A percentile compares a stretch with the other conserved stretches of the same genome.
Conservation (phyloP, 2,329 filamentous ascomycete species). For the Fusarium kyushuense region DNA sequence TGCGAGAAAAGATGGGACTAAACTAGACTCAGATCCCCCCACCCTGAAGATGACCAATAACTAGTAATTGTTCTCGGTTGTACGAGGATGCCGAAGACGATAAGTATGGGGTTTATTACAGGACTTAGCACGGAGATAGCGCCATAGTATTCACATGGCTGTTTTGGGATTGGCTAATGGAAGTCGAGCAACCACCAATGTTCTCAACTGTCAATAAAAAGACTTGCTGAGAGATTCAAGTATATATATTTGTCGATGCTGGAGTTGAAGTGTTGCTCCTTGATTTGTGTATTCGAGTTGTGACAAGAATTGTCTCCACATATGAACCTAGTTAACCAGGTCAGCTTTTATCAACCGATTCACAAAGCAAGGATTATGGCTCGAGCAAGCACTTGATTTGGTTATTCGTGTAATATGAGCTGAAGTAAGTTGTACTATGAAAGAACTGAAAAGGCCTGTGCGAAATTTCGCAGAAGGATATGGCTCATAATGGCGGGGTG, state of each 20-base stretch:
- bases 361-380: not conserved
- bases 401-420: not conserved
- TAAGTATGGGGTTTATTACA: slow-evolving; percentile 18
- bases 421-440: not conserved
- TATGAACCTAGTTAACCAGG: not conserved
- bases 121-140: slow-evolving; percentile 28
- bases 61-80: slow-evolving; percentile 26
- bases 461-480: too few species aligned
- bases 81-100: slow-evolving; percentile 34
- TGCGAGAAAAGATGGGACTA: slow-evolving; percentile 13
- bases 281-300: not conserved
- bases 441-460: too few species aligned
- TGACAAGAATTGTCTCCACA: not conserved
- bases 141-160: not conserved
- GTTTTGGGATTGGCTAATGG: not conserved
- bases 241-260: not conserved
- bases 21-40: not conserved
- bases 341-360: not conserved
- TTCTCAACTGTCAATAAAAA: not conserved
- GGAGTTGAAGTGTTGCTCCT: not conserved
- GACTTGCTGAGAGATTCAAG: not conserved
- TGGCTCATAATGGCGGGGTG: slow-evolving; percentile 42
- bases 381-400: not conserved
- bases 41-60: slow-evolving; percentile 32
- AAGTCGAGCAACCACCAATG: not conserved